Percentiles rank a stretch among this genome's conserved stretches.
These are phyloP conservation scores for Trichoderma koningiopsis DNA, from an alignment of 2,329 filamentous ascomycete genomes.

Conservation along the genomic window DNA sequence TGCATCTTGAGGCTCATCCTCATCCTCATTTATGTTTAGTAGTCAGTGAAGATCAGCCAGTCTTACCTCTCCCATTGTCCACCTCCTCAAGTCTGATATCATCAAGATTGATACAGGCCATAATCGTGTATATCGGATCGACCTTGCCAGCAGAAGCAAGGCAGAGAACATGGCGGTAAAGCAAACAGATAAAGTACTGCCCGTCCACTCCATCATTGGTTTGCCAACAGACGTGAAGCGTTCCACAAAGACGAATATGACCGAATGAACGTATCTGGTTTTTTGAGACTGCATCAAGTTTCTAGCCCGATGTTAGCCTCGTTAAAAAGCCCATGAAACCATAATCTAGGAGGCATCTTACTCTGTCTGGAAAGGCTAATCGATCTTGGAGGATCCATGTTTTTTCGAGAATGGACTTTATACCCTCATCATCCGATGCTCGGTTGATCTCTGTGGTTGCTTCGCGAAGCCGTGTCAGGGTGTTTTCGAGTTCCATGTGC, in stretches of 20 bases:
- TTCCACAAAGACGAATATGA: conserved; percentile 78
- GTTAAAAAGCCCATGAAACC: background rate
- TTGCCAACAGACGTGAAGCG: conserved; percentile 82
- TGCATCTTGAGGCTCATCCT: too few relatives aligned
- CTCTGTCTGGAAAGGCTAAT: conserved; percentile 72
- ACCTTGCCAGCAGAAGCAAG: conserved; percentile 68
- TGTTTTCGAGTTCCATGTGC: conserved; percentile 76
- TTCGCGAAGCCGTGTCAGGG: conserved; percentile 71
- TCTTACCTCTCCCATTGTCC: conserved; percentile 72
- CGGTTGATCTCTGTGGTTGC: conserved; percentile 79
- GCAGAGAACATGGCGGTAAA: conserved; percentile 81
- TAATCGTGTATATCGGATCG: conserved; percentile 70
- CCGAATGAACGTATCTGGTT: conserved; percentile 78
- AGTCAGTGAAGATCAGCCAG: too few relatives aligned
- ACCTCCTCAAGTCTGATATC: conserved; percentile 69
- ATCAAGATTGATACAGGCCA: conserved; percentile 71
- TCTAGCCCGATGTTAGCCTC: conserved; percentile 37
- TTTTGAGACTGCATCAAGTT: conserved; percentile 55
- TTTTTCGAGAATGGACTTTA: conserved; percentile 71
- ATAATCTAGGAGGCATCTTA: conserved; percentile 43
- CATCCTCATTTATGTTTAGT: background rate
- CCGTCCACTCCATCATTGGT: conserved; percentile 68
- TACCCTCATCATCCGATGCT: conserved; percentile 74
- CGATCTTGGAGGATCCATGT: conserved; percentile 85
- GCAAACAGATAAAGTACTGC: conserved; percentile 78